Base-by-base conservation (phyloP, 352 stramenopile species). In the Aphanomyces stellatus region DNA sequence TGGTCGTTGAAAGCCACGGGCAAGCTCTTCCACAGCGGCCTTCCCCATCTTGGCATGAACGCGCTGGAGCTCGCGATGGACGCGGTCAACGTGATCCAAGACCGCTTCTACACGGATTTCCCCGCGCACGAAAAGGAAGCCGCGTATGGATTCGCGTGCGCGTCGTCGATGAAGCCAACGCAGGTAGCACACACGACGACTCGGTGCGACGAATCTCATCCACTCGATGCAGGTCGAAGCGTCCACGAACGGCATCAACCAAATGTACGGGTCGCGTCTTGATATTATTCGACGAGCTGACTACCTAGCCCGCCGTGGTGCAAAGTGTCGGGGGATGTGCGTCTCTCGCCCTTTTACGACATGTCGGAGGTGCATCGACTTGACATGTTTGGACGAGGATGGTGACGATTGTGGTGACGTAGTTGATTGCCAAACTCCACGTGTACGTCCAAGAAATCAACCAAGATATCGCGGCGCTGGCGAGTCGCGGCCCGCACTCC, bases 21-120 rank as follows among this genome's bases (percentile, higher is more conserved):
- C 60, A 96, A 96, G 72, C 75, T 97, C 28, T 97, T 97, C 73
- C 91, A 97, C 66, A 95, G 84, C 25, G 90, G 90, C 19, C 69
- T 97, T 42, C 88, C 90, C 2, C 89, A 97, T 67, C 67, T 91
- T 43, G 88, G 83, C 42, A 96, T 97, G 65, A 97, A 97, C 69
- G 81, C 85, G 19, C 70, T 97, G 25, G 90, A 97, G 71, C 74
- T 97, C 48, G 85, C 74, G 17, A 90, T 91, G 74, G 90, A 97
- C 51, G 88, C 85, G 4, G 62, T 96, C 49, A 72, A 69, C 17
- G 82, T 90, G 69, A 89, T 96, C 57, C 90, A 97, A 69, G 77
- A 85, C 67, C 81, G 79, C 34, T 97, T 97, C 71, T 97, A 96
- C 75, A 43, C 82, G 59, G 84, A 96, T 40, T 97, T 97, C 62